Evolutionary conservation across 352 stramenopile species (phyloP).

Genomic region (Pythium myriotylum): DNA sequence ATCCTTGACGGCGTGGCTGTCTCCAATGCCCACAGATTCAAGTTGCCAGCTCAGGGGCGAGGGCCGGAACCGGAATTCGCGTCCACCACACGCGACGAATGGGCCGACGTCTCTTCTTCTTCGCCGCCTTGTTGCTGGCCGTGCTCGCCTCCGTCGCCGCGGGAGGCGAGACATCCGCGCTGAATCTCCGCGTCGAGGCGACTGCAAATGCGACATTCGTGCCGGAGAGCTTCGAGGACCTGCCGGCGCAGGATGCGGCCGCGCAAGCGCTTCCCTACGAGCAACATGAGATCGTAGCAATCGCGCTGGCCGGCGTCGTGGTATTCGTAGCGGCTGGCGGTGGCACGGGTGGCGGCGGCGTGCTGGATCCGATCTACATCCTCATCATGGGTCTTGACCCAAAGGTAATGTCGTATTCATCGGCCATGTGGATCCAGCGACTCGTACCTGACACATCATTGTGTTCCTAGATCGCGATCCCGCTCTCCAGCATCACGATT

Average conservation of each 20-base stretch:
- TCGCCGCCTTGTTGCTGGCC: slow-evolving; percentile 2
- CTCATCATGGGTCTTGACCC: slow-evolving; percentile 92
- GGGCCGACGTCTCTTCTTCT: not conserved
- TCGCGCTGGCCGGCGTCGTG: slow-evolving; percentile 57
- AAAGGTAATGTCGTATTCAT: slow-evolving; percentile 44
- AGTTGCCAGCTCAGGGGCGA: not conserved
- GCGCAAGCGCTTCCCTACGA: slow-evolving; percentile 40
- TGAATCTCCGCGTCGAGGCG: slow-evolving; percentile 7
- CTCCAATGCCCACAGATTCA: slow-evolving; percentile 13
- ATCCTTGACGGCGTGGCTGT: not conserved
- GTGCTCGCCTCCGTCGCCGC: not conserved
- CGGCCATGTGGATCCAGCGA: not conserved
- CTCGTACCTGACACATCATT: not conserved
- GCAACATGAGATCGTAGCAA: slow-evolving; percentile 47
- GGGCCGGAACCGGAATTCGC: not conserved
- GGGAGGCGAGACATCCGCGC: not conserved
- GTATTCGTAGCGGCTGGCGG: slow-evolving; percentile 88
- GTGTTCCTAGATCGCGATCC: slow-evolving; percentile 81
- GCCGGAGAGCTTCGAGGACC: not conserved
- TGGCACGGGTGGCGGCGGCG: slow-evolving; percentile 92
- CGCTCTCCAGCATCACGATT: slow-evolving; percentile 96
- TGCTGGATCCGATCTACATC: slow-evolving; percentile 97
- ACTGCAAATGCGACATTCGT: not conserved
- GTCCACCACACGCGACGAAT: not conserved
- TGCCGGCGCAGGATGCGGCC: slow-evolving; percentile 17